Evolutionary conservation across 768 basidiomycete genomes (phyloP).

Genomic region (Phlebiopsis flavidoalba): DNA sequence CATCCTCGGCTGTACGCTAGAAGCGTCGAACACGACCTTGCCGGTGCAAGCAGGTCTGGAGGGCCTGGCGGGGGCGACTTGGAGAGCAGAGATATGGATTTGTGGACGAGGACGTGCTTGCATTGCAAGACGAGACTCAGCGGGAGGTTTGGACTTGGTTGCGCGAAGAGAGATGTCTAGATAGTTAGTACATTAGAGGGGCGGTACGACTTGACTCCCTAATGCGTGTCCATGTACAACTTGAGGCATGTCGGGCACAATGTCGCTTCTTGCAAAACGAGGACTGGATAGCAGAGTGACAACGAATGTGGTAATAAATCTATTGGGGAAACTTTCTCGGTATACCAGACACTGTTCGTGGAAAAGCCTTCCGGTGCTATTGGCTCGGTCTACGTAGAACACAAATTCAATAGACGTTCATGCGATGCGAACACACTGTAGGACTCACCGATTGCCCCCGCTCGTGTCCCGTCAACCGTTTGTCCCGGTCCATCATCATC

Average conservation of each 20-base stretch:
- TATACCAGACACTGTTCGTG: constrained; percentile 72
- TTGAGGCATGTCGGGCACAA: too few relatives aligned
- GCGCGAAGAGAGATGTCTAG: constrained; percentile 24
- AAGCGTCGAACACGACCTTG: constrained; percentile 12
- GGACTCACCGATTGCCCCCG: constrained; percentile 80
- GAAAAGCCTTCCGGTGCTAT: constrained; percentile 65
- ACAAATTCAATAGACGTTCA: not conserved
- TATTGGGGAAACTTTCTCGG: constrained; percentile 41
- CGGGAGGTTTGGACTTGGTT: constrained; percentile 29
- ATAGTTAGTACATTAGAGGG: constrained; percentile 7
- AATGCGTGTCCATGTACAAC: too few relatives aligned
- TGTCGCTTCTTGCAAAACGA: not conserved
- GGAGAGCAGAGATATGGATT: constrained; percentile 36
- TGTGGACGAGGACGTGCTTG: constrained; percentile 23
- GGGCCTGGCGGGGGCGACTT: constrained; percentile 21
- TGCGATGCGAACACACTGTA: not conserved
- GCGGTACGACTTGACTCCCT: not conserved
- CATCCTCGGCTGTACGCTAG: constrained; percentile 44
- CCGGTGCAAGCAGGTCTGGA: constrained; percentile 19
- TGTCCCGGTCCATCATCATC: constrained; percentile 94
- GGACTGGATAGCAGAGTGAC: not conserved
- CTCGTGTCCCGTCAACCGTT: constrained; percentile 77
- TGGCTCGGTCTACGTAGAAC: constrained; percentile 52
- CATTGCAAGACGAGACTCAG: constrained; percentile 3
- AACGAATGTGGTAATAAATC: constrained; percentile 1